Evolutionary conservation across 2,329 filamentous ascomycete genomes (phyloP), one percentile per base, ranked within the genome.

Genomic region (Colletotrichum filicis): DNA sequence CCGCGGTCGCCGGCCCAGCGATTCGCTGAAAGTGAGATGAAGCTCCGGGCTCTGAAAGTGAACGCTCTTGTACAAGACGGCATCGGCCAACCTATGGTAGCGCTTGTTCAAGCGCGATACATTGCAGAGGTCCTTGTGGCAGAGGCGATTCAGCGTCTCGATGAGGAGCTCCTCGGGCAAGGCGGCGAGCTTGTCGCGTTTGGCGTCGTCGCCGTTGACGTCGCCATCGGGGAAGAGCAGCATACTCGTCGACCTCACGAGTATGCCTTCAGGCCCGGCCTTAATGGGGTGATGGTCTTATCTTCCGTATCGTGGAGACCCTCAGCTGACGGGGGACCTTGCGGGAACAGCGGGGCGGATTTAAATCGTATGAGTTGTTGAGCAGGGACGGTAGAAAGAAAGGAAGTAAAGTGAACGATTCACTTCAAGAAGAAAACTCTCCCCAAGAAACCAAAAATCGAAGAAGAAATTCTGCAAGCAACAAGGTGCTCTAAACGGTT

Each of bases 1-100:
- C 55, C 86, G 82, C 6, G 84, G 85, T 2, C 86, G 82, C 57
- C 84, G 83, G 14, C 76, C 79, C 22, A 88, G 84, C 11, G 85
- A 87, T 78, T 87, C 80, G 75, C 85, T 85, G 76, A 87, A 88
- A 66, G 83, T 81, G 16, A 87, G 79, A 74, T 88, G 86, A 26
- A 87, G 82, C 75, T 87, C 83, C 0, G 86, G 85, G 35, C 81
- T 83, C 49, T 85, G 80, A 79, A 87, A 88, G 26, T 81, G 82
- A 2, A 87, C 84, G 5, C 80, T 84, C 75, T 85, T 82, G 79
- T 88, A 87, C 26, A 88, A 80, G 9, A 87, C 79, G 3, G 84
- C 82, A 75, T 87, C 86, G 74, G 85, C 85, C 26, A 87, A 77
- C 58, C 78, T 77, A 74, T 88, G 86, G 74, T 84, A 84, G 28